Conservation (phyloP, 176 grass and related monocot species). For the Metroxylon sagu region DNA sequence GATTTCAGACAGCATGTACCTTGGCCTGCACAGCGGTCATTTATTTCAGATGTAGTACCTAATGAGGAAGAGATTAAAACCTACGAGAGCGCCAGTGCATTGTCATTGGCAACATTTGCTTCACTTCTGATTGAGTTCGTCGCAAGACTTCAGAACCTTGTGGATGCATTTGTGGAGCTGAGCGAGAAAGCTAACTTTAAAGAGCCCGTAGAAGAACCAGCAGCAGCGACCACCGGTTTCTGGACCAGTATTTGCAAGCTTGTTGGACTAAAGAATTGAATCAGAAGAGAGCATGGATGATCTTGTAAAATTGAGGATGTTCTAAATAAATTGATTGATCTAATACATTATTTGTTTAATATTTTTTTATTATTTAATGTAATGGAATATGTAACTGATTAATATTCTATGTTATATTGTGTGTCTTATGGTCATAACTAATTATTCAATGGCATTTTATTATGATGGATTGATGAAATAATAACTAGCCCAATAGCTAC, state of each 20-base stretch:
- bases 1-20: constrained; percentile 34
- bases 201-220: constrained; percentile 57
- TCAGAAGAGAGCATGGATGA: too few relatives aligned
- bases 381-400: too few relatives aligned
- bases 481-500: too few relatives aligned
- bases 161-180: constrained; percentile 81
- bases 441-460: too few relatives aligned
- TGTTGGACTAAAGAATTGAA: constrained; percentile 36
- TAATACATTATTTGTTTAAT: too few relatives aligned
- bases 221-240: constrained; percentile 21
- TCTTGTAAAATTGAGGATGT: too few relatives aligned
- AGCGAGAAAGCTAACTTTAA: constrained; percentile 73
- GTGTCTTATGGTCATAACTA: too few relatives aligned
- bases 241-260: constrained; percentile 31
- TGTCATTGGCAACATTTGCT: constrained; percentile 84
- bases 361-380: too few relatives aligned
- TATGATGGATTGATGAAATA: too few relatives aligned
- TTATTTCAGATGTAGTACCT: constrained; percentile 33
- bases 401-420: too few relatives aligned
- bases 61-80: constrained; percentile 58
- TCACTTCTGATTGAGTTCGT: constrained; percentile 94
- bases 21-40: constrained; percentile 73
- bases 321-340: too few relatives aligned
- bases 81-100: constrained; percentile 87
- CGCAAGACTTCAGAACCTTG: constrained; percentile 83